Base-by-base conservation (phyloP, 2,329 filamentous ascomycete species). In the Lecanicillium sp. region DNA sequence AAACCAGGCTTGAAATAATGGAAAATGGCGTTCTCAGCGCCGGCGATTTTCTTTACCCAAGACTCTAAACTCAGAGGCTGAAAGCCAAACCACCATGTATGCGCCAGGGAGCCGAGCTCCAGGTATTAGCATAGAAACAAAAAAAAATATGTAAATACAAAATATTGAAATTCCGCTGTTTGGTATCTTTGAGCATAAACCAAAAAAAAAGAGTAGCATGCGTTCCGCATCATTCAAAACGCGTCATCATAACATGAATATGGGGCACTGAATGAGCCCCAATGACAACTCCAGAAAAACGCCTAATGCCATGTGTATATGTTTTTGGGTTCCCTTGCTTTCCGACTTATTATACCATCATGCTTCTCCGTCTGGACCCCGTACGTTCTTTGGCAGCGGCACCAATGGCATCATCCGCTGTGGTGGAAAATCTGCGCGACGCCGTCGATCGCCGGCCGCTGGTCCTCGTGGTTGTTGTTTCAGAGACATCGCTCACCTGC, bases 261-360 rank as follows among this genome's bases (percentile, higher is more conserved):
- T n/a, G n/a, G n/a, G n/a, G n/a, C n/a, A n/a, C n/a, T n/a, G n/a
- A n/a, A n/a, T n/a, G n/a, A n/a, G n/a, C n/a, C n/a, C n/a, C n/a
- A n/a, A n/a, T n/a, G n/a, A n/a, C n/a, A n/a, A n/a, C n/a, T n/a
- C n/a, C n/a, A n/a, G n/a, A n/a, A 33, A 38, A 36, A 35, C 28
- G 31, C 33, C 33, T 13, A 33, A 36, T 40, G 29, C 20, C 28
- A 27, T 29, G 9, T 29, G 9, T 14, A 17, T 25, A 31, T 41
- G 17, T 17, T 33, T 45, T 42, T 40, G 37, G 27, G 34, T 13
- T 13, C n/a, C 20, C 40, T 29, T 30, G 29, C 32, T 31, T 34
- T 29, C 33, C 32, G 32, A 34, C 33, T 53, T 47, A 48, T 71
- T 62, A 77, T 56, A 77, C 55, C 72, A 79, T 76, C 71, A 77